Percentiles rank a stretch among this genome's conserved stretches.
Evolutionary conservation across 257 asterid species (phyloP).

Genomic region (Cruciata laevipes): DNA sequence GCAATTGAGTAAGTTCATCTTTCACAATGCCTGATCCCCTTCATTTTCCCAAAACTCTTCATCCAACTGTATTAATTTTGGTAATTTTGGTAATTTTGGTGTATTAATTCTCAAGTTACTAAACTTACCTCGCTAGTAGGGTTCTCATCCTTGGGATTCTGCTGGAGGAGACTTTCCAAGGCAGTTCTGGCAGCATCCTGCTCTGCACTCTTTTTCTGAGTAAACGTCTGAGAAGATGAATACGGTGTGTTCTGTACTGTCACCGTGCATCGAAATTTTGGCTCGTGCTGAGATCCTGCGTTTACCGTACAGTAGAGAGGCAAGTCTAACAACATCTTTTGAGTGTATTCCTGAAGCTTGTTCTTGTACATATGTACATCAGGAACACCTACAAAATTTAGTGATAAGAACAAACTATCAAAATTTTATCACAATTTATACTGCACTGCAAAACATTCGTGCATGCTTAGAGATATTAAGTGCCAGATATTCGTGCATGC

Average conservation of each 20-base stretch:
- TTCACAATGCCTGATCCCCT: neutral
- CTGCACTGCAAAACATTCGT: too few species aligned
- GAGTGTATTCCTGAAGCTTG: conserved; percentile 25
- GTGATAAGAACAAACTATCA: neutral
- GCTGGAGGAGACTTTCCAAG: conserved; percentile 22
- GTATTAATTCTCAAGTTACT: too few species aligned
- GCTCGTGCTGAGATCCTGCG: conserved; percentile 27
- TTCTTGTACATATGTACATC: conserved; percentile 16
- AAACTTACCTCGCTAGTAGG: conserved; percentile 30
- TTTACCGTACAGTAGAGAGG: conserved; percentile 21
- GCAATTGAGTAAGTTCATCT: neutral
- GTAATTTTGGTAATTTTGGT: too few species aligned
- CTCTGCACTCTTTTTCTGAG: conserved; percentile 38
- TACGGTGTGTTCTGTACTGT: conserved; percentile 35
- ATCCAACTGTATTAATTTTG: too few species aligned
- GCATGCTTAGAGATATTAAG: too few species aligned
- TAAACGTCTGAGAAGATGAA: conserved; percentile 26
- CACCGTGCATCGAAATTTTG: conserved; percentile 31
- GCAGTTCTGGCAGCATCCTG: conserved; percentile 51
- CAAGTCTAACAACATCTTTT: conserved; percentile 3
- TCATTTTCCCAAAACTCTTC: too few species aligned
- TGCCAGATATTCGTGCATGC: too few species aligned
- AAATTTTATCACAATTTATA: too few species aligned
- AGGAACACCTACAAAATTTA: conserved; percentile 8
- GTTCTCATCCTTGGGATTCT: conserved; percentile 35